Evolutionary conservation across 208 protist species (phyloP), one percentile per base, ranked within the genome.

Genomic region (Lotmaria passim): DNA sequence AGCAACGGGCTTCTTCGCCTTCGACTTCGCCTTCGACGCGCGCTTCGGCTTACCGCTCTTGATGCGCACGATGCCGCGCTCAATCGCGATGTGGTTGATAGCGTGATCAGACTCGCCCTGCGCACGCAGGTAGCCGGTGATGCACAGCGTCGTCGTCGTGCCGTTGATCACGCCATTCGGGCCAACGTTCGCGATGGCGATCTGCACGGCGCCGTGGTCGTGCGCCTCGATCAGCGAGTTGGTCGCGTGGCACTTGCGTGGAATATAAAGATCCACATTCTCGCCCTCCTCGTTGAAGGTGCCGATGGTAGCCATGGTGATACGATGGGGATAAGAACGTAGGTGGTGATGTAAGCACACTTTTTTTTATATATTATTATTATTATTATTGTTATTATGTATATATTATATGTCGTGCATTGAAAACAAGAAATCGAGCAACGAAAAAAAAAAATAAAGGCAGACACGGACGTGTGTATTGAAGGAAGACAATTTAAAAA

Each of bases 221-320:
- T 90, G 96, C 44, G 96, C 93, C 60, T 73, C 63, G 78, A 99
- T 98, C 46, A 98, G 85, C 69, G 79, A 82, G 91, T 98, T 97
- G 56, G 98, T 98, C 78, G 96, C 94, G 72, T 97, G 95, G 94
- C 97, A 99, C 88, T 98, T 98, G 79, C 97, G 90, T 57, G 97
- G 97, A 78, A 97, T 96, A 91, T 98, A 98, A 34, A 98, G 81
- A 70, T 99, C 97, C 64, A 99, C 89, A 61, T 91, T 95, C 53
- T 89, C 77, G 55, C 90, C 93, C 73, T 96, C 90, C 65, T 94
- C 92, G 86, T 99, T 98, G 83, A 85, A 83, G 28, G 81, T 93
- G 75, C 91, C 91, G 63, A 96, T 95, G 77, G 87, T 82, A 69
- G 86, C 76, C 90, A 95, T 95, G 72, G 62, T 61, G 79, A 65